Percentiles rank a stretch among this genome's conserved stretches.
Conservation (phyloP, 768 basidiomycete species). For the Lactarius evosmus region DNA sequence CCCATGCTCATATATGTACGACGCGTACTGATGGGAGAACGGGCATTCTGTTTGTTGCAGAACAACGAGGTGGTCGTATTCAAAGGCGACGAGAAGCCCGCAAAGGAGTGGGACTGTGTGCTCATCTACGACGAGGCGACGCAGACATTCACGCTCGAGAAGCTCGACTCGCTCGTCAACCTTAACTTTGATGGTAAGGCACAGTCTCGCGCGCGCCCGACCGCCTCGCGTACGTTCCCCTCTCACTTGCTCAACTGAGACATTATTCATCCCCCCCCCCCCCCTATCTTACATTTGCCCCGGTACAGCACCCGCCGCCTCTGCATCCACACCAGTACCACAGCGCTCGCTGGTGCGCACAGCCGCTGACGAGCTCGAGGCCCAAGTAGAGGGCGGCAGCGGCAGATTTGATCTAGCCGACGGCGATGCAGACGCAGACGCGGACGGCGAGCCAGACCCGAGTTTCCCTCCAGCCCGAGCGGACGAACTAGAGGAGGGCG, state of each 20-base stretch:
- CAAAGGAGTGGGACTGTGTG: conserved; percentile 72
- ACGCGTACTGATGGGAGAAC: conserved; percentile 1
- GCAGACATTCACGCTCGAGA: conserved; percentile 27
- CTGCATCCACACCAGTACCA: conserved; percentile 12
- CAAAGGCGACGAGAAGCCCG: conserved; percentile 52
- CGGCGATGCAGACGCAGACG: conserved; percentile 35
- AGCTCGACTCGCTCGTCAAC: conserved; percentile 26
- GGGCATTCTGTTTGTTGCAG: conserved; percentile 34
- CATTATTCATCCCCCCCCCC: too few species aligned
- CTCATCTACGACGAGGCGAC: conserved; percentile 76
- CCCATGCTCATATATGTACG: background rate
- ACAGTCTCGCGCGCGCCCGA: conserved; percentile 14
- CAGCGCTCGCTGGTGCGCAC: conserved; percentile 14
- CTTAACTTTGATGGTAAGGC: conserved; percentile 20
- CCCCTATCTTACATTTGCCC: background rate
- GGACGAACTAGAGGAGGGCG: conserved; percentile 1
- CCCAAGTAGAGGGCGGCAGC: conserved; percentile 27
- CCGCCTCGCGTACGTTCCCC: conserved; percentile 24
- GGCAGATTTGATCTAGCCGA: conserved; percentile 18
- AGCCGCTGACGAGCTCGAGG: conserved; percentile 31
- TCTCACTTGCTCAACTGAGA: background rate
- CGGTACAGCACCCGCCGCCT: background rate
- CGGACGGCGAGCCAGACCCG: conserved; percentile 36
- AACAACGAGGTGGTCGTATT: conserved; percentile 54
- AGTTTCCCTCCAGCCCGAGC: background rate